These are phyloP conservation scores for Dryas integrifolia DNA, from an alignment of 331 rosid genomes.

Conservation along the genomic window DNA sequence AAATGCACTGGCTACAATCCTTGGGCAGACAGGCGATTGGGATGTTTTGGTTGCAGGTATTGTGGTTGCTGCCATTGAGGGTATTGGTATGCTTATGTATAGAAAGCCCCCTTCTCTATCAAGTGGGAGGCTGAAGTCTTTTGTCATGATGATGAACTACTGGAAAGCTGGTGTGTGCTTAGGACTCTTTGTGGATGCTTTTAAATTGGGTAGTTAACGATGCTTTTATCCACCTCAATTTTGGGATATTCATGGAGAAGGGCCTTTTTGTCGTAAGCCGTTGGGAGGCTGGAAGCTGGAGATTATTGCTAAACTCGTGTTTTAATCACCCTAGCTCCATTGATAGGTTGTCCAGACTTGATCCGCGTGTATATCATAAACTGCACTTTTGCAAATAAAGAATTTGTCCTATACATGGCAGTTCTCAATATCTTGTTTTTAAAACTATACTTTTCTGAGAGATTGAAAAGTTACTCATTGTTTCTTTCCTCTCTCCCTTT, in stretches of 20 bases:
- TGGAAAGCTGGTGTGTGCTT: conserved; percentile 99
- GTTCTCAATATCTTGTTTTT: not conserved
- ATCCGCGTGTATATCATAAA: not conserved
- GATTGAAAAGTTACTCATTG: too few species aligned
- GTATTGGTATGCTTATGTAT: conserved; percentile 89
- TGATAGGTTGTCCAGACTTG: not conserved
- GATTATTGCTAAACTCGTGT: not conserved
- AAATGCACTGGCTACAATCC: conserved; percentile 95
- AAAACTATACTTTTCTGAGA: not conserved
- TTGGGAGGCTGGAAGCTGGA: not conserved
- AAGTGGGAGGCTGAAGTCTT: conserved; percentile 62
- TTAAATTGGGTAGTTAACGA: conserved; percentile 75
- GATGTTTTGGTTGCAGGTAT: conserved; percentile 94
- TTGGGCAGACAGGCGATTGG: conserved; percentile 98
- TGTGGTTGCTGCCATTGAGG: conserved; percentile 91
- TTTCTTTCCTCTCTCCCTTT: too few species aligned
- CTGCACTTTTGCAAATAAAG: not conserved
- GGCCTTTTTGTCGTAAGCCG: too few species aligned
- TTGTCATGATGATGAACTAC: conserved; percentile 69
- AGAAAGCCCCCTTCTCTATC: conserved; percentile 53
- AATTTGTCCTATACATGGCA: not conserved
- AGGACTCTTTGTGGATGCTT: conserved; percentile 96
- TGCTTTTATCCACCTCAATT: not conserved
- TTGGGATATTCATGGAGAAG: not conserved
- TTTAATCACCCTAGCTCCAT: not conserved